Evolutionary conservation across 768 basidiomycete genomes (phyloP).

Genomic region (Tremella yokohamensis): DNA sequence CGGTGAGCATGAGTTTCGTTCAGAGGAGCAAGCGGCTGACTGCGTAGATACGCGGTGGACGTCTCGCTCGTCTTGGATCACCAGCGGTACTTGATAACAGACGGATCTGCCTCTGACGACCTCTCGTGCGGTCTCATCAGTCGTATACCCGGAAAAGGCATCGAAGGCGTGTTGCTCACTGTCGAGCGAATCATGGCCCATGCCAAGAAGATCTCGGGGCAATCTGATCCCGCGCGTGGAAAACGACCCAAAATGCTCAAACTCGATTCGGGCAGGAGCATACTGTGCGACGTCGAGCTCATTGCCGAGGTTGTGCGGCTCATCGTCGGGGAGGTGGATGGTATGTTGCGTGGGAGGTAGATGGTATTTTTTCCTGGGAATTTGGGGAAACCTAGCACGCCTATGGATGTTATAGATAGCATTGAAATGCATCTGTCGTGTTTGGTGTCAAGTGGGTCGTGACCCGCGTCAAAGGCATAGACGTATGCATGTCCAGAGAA

Average conservation of each 20-base stretch:
- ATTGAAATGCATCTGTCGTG: too few relatives aligned
- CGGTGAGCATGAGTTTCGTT: neutral
- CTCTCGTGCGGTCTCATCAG: constrained; percentile 1
- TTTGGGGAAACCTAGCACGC: too few relatives aligned
- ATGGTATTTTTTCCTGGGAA: neutral
- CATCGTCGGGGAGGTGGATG: neutral
- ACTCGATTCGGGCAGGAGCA: constrained; percentile 1
- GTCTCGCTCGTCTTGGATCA: neutral
- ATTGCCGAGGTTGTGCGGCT: neutral
- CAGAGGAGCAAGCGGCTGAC: neutral
- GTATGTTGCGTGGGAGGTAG: neutral
- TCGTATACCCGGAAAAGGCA: neutral
- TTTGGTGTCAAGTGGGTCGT: too few relatives aligned
- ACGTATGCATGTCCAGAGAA: too few relatives aligned
- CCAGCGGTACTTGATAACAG: neutral
- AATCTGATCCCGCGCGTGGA: neutral
- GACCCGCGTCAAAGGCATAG: too few relatives aligned
- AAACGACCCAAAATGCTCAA: neutral
- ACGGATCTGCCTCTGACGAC: neutral
- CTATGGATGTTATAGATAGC: too few relatives aligned
- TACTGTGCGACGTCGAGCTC: constrained; percentile 1
- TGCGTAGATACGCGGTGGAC: neutral
- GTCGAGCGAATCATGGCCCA: neutral
- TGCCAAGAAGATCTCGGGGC: constrained; percentile 1
- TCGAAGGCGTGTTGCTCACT: neutral